Base-by-base conservation (phyloP, 257 asterid species). In the Plantago ovata region DNA sequence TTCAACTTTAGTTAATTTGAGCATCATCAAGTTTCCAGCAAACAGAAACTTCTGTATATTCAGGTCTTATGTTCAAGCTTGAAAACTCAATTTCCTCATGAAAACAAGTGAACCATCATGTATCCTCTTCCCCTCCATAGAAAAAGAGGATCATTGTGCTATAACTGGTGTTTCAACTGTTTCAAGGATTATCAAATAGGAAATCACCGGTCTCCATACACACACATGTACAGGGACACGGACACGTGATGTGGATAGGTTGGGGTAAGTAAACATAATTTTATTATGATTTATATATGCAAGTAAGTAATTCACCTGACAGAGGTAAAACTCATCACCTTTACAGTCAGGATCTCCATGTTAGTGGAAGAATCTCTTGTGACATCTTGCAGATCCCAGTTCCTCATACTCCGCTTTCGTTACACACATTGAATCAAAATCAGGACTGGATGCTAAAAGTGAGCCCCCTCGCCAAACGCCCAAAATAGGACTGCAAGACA, bases 391-490 rank as follows among this genome's bases (percentile, higher is more conserved):
- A 46, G 95, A 91, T 64, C 98, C 98, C 54, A 88, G 74, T 76
- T 92, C 98, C 78, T 92, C 98, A n/a, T 92, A 92, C 63, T 92
- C 97, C 22, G 90, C 86, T 80, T 86, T 92, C 54, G 94, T 88
- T 47, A 92, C 86, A 50, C 95, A 92, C 97, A 84, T 92, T 55
- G 95, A 58, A 61, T 92, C 97, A 79, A 92, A 92, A 68, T 88
- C 97, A 40, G 98, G 95, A 72, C 95, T 88, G 47, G 98, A 92
- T 52, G 95, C 97, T 71, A 92, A 76, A 50, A 92, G 95, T 9
- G 98, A 92, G 3, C 98, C 98, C 24, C 98, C 98, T 13, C 97
- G 83, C 98, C 98, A 92, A 63, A 84, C 98, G 60, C 98, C 95
- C 67, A 86, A 66, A 32, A 92, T 80, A 48, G 97, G 97, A 81